Evolutionary conservation across 495 filamentous ascomycete genomes (phyloP), one percentile per base, ranked within the genome.

Genomic region (Achaetomiella virescens): DNA sequence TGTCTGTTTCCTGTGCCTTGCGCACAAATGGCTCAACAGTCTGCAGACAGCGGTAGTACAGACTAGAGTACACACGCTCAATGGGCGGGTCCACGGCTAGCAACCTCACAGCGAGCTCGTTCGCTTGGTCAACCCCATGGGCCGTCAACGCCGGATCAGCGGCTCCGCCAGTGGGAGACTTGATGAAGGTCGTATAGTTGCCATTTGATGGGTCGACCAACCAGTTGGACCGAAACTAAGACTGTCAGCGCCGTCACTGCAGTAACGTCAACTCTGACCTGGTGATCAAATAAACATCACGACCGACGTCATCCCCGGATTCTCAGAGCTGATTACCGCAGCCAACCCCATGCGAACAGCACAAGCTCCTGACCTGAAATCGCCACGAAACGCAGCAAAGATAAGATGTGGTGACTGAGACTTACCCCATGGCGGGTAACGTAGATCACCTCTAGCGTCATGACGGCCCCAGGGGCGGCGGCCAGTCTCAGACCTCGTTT

Each of bases 11-110:
- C 68, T 61, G 46, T 71, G 74, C 57, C 85, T 70, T 25, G 68
- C 84, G 78, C 11, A 88, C 78, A 21, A 82, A 80, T 0, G 91
- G 91, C 36, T 73, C 72, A 40, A 97, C 80, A 0, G 93, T 97
- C 70, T 97, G 89, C 18, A 97, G 73, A 67, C 93, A 98, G 51
- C 93, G 82, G 70, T 95, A 97, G 65, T 91, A 97, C 14, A 90
- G 89, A 57, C 84, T 89, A 14, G 79, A 85, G 74, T 96, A 97
- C 61, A 97, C 73, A 50, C 82, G 78, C 22, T 91, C 86, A 48
- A 88, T 77, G 33, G 84, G 79, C 11, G 90, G 86, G 21, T 84
- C 67, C 5, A 85, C 64, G 4, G 67, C 67, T n/a, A 69, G 41
- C 22, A 97, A 71, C 43, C 90, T 78, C 4, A 69, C 70, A 10